Evolutionary conservation across 75 land plant genomes (phyloP).

Genomic region (Ceratopteris richardii): DNA sequence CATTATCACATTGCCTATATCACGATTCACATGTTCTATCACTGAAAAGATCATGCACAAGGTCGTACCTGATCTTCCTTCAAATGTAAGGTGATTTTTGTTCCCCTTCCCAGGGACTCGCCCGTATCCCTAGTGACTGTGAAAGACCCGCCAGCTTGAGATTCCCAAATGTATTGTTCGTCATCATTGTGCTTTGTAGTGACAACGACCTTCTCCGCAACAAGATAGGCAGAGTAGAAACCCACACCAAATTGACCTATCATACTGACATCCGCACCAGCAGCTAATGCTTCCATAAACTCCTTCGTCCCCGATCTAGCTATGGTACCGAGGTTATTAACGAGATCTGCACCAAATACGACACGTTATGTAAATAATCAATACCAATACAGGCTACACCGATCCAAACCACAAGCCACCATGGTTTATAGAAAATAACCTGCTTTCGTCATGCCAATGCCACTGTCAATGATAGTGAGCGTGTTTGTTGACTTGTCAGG

Average conservation of each 20-base stretch:
- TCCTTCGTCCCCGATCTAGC: constrained; percentile 73
- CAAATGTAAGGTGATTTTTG: constrained; percentile 40
- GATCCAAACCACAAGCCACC: no score
- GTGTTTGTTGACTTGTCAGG: constrained; percentile 67
- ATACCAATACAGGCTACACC: no score
- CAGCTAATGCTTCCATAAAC: constrained; percentile 71
- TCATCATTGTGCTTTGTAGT: constrained; percentile 68
- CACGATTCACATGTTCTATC: no score
- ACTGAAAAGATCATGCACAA: no score
- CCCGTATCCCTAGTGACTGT: constrained; percentile 55
- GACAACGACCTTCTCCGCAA: constrained; percentile 55
- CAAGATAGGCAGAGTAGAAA: constrained; percentile 59
- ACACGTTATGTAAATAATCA: no score
- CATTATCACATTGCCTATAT: no score
- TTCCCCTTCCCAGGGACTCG: constrained; percentile 54
- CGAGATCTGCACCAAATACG: constrained; percentile 30
- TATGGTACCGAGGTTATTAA: constrained; percentile 57
- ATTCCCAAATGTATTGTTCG: constrained; percentile 65
- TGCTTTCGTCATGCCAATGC: constrained; percentile 69
- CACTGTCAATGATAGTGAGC: constrained; percentile 59
- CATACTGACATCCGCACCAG: constrained; percentile 78
- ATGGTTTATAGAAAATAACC: no score
- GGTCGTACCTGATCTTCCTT: constrained; percentile 30
- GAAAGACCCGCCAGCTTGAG: constrained; percentile 70
- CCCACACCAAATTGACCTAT: constrained; percentile 67